These are phyloP conservation scores for Gnetum montanum DNA, from an alignment of 75 land plant genomes.

Conservation along the genomic window DNA sequence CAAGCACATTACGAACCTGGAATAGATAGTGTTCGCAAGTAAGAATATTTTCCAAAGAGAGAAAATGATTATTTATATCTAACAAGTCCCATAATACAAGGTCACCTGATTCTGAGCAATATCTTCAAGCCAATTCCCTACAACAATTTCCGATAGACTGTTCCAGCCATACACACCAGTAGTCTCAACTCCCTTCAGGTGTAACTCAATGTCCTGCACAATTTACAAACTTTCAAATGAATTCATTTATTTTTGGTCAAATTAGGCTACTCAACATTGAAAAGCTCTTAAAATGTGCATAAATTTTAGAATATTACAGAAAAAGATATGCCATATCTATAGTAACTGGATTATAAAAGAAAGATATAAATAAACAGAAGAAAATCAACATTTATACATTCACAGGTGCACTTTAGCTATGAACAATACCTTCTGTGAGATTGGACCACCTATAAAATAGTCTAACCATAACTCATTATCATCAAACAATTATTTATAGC, in stretches of 20 bases:
- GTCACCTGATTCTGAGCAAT: conserved; percentile 83
- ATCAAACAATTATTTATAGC: no score
- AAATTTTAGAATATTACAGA: background rate
- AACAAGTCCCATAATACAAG: no score
- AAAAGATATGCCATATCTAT: background rate
- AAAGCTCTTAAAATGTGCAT: background rate
- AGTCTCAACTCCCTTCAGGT: conserved; percentile 70
- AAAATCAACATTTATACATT: no score
- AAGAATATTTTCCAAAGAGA: background rate
- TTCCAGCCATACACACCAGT: conserved; percentile 84
- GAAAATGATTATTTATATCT: background rate
- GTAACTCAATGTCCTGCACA: conserved; percentile 87
- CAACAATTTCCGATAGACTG: conserved; percentile 55
- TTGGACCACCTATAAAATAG: no score
- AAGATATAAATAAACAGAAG: no score
- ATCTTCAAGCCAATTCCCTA: conserved; percentile 95
- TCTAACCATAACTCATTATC: no score
- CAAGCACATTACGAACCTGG: conserved; percentile 69
- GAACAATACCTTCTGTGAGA: no score
- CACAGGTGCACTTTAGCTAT: no score
- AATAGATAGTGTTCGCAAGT: background rate
- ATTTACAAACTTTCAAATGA: no score
- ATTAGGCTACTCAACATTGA: conserved; percentile 9
- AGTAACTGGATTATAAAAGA: no score
- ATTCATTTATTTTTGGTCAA: no score